A percentile compares a stretch with the other conserved stretches of the same genome.
Evolutionary conservation across 371 early-diverging fungal genomes (phyloP).

Genomic region (Actinomortierella wolfii): DNA sequence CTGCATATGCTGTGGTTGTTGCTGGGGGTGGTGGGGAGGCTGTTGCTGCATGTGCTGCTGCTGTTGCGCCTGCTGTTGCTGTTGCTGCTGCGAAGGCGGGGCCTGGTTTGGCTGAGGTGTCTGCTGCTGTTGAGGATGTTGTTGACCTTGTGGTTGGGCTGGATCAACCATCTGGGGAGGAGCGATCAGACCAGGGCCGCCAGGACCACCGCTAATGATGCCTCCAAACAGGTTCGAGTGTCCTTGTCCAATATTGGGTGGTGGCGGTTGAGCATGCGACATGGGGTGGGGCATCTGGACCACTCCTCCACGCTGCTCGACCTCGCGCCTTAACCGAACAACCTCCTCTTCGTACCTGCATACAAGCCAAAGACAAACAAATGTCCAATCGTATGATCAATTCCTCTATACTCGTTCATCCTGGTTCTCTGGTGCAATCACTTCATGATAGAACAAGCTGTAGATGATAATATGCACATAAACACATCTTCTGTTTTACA

Average conservation of each 20-base stretch:
- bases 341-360: conserved; percentile 81
- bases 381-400: too few relatives aligned
- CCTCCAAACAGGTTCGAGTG: conserved; percentile 50
- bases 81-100: conserved; percentile 16
- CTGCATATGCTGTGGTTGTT: conserved; percentile 22
- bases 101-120: conserved; percentile 30
- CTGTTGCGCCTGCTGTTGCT: conserved; percentile 32
- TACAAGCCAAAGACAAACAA: neutral
- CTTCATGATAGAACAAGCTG: too few relatives aligned
- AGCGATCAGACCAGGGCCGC: conserved; percentile 47
- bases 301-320: conserved; percentile 52
- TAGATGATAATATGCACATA: neutral
- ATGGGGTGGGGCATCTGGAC: conserved; percentile 44
- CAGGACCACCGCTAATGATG: conserved; percentile 49
- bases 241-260: conserved; percentile 54
- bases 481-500: neutral
- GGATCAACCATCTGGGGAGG: conserved; percentile 55
- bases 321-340: conserved; percentile 70
- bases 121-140: conserved; percentile 20
- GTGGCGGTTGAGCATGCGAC: conserved; percentile 49
- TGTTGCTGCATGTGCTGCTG: conserved; percentile 38
- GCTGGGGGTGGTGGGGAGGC: conserved; percentile 16
- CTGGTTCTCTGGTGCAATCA: neutral
- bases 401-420: neutral
- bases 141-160: conserved; percentile 47